Percentiles rank a stretch among this genome's conserved stretches.
Conservation (phyloP, 2,329 filamentous ascomycete species). For the Paraconiothyrium brasiliense region DNA sequence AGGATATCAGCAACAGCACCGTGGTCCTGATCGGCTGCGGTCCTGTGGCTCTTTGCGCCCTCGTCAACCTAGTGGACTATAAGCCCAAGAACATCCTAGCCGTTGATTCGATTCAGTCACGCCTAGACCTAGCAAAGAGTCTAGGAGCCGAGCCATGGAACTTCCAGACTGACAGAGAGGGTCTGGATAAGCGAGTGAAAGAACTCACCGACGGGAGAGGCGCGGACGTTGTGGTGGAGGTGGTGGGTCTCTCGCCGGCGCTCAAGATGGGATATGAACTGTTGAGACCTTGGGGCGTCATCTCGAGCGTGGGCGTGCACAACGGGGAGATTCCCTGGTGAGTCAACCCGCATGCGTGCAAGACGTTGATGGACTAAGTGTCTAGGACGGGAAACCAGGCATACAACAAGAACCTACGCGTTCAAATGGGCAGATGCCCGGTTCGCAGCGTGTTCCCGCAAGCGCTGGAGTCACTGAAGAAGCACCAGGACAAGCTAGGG, state of each 20-base stretch:
- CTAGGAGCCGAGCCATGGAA: conserved; percentile 87
- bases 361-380: conserved; percentile 3
- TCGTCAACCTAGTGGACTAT: conserved; percentile 79
- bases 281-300: conserved; percentile 59
- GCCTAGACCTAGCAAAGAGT: conserved; percentile 75
- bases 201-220: conserved; percentile 81
- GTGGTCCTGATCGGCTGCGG: conserved; percentile 87
- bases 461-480: conserved; percentile 55
- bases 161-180: conserved; percentile 72
- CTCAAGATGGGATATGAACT: conserved; percentile 59
- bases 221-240: conserved; percentile 80
- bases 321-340: conserved; percentile 60
- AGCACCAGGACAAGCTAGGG: conserved; percentile 61
- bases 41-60: conserved; percentile 79
- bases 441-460: conserved; percentile 61
- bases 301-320: conserved; percentile 60
- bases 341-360: conserved; percentile 40
- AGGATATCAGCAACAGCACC: conserved; percentile 71
- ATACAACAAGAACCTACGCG: conserved; percentile 61
- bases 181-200: conserved; percentile 73
- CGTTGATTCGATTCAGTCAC: conserved; percentile 78
- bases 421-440: conserved; percentile 62
- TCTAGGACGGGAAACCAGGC: conserved; percentile 38
- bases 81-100: conserved; percentile 80
- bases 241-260: conserved; percentile 59